Base-by-base conservation (phyloP, 306 rosid genomes). In the Amphicarpaea edgeworthii region DNA sequence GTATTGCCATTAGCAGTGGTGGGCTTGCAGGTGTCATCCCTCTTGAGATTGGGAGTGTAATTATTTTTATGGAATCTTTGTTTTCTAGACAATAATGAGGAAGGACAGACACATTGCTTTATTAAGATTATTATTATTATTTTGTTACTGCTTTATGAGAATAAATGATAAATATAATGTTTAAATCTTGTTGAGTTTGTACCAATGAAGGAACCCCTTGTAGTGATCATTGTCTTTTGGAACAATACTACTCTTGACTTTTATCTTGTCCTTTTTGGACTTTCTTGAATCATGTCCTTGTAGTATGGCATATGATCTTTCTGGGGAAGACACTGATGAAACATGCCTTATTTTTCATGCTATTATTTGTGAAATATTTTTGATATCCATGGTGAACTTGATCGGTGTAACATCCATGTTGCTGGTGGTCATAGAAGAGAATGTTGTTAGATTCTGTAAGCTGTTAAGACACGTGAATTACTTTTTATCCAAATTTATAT, bases 161-260 rank as follows among this genome's bases (percentile, higher is more conserved):
- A 46, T 50, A 37, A n/a, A 69, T 60, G 61, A 47, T 47, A 58
- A 78, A 32, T 43, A 14, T 30, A n/a, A 21, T 71, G 45, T 70
- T 20, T n/a, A 46, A 16, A 60, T 51, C 55, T 59, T 67, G 62
- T 32, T 54, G 50, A 70, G 43, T 34, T 64, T 77, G 45, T 67
- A 23, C 32, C 32, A 3, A 32, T 55, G 40, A 57, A 66, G 77
- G 68, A 68, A 81, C 24, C 47, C 7, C 17, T 19, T 23, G 59
- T 61, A 26, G 17, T 62, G 64, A 70, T 45, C 61, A 47, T 53
- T 75, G 53, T 74, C 73, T 58, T 46, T 71, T 55, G 62, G 61
- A 53, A 79, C 61, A 40, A 68, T 59, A 66, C 70, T 60, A 47
- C 38, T 30, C 4, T 63, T 16, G 20, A 21, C n/a, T n/a, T n/a